phyloP scores from a whole-genome alignment of 306 rosid genomes.

The Begonia loranthoides region DNA sequence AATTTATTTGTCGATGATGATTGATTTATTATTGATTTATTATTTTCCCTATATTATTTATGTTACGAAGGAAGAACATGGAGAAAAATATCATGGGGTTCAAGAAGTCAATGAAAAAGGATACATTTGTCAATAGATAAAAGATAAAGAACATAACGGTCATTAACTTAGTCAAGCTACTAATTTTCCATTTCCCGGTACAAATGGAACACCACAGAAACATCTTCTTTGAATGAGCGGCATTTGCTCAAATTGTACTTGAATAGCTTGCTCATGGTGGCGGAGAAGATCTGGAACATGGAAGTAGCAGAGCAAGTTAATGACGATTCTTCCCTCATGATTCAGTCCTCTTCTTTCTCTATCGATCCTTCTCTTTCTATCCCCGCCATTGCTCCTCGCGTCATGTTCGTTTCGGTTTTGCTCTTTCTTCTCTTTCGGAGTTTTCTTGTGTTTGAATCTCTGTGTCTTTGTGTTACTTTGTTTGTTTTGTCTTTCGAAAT shows the following conservation, averaged over 20 bases:
- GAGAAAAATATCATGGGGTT: too few relatives aligned
- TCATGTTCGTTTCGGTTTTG: constrained; percentile 25
- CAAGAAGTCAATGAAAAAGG: too few relatives aligned
- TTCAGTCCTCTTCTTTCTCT: constrained; percentile 38
- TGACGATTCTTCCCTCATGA: constrained; percentile 4
- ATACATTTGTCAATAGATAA: too few relatives aligned
- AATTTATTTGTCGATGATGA: too few relatives aligned
- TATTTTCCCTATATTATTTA: too few relatives aligned
- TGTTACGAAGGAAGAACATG: too few relatives aligned
- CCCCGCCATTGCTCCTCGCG: constrained; percentile 28
- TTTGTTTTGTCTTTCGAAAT: neutral
- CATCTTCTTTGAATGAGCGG: neutral
- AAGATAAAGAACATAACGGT: too few relatives aligned
- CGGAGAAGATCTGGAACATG: neutral
- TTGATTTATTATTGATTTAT: too few relatives aligned
- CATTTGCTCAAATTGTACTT: neutral
- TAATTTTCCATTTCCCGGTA: neutral
- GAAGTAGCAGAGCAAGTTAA: neutral
- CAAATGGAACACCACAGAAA: neutral
- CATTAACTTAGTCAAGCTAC: neutral
- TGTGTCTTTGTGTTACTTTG: neutral
- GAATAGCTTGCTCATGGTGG: neutral
- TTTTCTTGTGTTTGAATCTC: constrained; percentile 1
- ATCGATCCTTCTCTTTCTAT: constrained; percentile 53
- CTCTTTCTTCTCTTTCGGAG: neutral